A percentile compares a stretch with the other conserved stretches of the same genome.
Conservation (phyloP, 192 early-diverging fungal genomes). For the Podila horticola region DNA sequence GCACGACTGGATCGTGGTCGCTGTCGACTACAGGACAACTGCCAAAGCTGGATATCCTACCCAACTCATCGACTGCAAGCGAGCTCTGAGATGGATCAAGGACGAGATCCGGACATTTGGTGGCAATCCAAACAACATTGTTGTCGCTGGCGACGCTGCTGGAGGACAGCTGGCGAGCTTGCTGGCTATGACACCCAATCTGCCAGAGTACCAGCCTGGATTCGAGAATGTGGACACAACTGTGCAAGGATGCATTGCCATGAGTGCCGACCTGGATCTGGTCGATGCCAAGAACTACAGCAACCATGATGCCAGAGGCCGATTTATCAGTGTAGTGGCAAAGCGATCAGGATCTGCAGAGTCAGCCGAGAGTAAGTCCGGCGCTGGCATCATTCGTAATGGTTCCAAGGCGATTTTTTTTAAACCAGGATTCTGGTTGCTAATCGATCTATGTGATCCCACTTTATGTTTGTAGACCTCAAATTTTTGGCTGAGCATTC, state of each 20-base stretch:
- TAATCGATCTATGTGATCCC: background rate
- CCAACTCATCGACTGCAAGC: slow-evolving; percentile 74
- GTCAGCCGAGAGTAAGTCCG: slow-evolving; percentile 36
- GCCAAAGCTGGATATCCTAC: slow-evolving; percentile 59
- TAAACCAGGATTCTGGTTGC: background rate
- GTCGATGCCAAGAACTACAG: slow-evolving; percentile 53
- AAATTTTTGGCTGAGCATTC: slow-evolving; percentile 49
- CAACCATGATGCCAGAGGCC: slow-evolving; percentile 46
- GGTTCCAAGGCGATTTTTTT: no score
- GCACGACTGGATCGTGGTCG: slow-evolving; percentile 67
- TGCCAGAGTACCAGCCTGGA: slow-evolving; percentile 57
- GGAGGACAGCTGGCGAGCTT: slow-evolving; percentile 69
- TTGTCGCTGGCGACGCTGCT: slow-evolving; percentile 58
- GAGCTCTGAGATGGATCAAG: slow-evolving; percentile 75
- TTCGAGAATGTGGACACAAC: slow-evolving; percentile 69
- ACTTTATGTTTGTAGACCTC: slow-evolving; percentile 17
- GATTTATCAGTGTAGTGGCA: slow-evolving; percentile 58
- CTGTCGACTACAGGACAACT: slow-evolving; percentile 65
- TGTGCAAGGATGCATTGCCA: slow-evolving; percentile 63
- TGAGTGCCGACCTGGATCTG: slow-evolving; percentile 62
- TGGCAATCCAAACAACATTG: slow-evolving; percentile 72
- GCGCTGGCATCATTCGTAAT: no score
- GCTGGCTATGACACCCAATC: slow-evolving; percentile 62
- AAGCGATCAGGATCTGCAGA: slow-evolving; percentile 29
- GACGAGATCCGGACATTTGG: slow-evolving; percentile 67